These are phyloP conservation scores for Acrocalymma vagum DNA, from an alignment of 2,329 filamentous ascomycete species.

Conservation along the genomic window DNA sequence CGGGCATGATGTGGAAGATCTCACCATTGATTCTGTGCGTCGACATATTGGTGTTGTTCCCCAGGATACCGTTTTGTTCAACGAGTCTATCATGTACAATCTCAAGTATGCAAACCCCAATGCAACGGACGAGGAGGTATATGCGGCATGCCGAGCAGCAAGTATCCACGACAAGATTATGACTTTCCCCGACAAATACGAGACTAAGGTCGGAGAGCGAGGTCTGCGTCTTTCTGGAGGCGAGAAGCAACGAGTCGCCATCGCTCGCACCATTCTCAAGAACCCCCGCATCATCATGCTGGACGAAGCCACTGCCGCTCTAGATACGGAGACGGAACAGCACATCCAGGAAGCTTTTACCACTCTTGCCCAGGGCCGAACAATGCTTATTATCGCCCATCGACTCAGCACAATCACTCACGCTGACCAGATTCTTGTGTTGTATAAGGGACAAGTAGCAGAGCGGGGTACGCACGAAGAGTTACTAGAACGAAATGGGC, in stretches of 20 bases:
- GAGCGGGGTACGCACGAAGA: slow-evolving; percentile 62
- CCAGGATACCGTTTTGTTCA: slow-evolving; percentile 95
- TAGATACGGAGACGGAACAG: slow-evolving; percentile 92
- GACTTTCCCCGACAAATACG: slow-evolving; percentile 85
- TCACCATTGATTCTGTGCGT: slow-evolving; percentile 94
- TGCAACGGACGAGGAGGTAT: slow-evolving; percentile 83
- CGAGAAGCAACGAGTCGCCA: slow-evolving; percentile 92
- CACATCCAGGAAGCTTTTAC: slow-evolving; percentile 89
- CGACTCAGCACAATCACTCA: slow-evolving; percentile 64
- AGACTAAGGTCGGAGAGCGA: slow-evolving; percentile 90
- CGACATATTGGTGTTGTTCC: slow-evolving; percentile 94
- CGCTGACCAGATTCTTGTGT: slow-evolving; percentile 64
- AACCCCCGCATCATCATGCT: slow-evolving; percentile 90
- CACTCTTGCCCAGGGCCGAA: slow-evolving; percentile 83
- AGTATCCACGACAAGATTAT: slow-evolving; percentile 94
- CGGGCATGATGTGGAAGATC: slow-evolving; percentile 80
- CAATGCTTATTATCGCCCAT: slow-evolving; percentile 93
- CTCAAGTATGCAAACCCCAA: slow-evolving; percentile 85
- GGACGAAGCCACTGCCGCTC: slow-evolving; percentile 89
- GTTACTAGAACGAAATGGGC: slow-evolving; percentile 54
- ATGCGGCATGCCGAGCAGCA: slow-evolving; percentile 81
- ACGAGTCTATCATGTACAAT: slow-evolving; percentile 95
- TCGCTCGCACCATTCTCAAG: slow-evolving; percentile 92
- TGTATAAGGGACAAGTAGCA: slow-evolving; percentile 61
- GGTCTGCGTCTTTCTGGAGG: slow-evolving; percentile 87